Conservation (phyloP, 306 rosid genomes). For the Trifolium repens region DNA sequence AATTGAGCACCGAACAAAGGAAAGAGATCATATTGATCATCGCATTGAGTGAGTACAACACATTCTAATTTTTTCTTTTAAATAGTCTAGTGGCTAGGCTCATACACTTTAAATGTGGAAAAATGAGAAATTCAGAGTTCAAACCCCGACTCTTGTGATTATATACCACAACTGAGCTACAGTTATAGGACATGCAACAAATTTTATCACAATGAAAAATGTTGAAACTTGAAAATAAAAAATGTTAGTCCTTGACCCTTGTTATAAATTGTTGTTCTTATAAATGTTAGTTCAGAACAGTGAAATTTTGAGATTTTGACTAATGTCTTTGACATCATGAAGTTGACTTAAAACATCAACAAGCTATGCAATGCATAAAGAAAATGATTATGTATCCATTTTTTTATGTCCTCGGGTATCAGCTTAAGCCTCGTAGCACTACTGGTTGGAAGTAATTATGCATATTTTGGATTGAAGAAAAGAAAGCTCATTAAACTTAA, state of each 20-base stretch:
- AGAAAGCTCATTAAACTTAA: conserved; percentile 44
- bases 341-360: not conserved
- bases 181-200: not conserved
- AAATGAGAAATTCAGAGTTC: too few species aligned
- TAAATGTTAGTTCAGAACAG: too few species aligned
- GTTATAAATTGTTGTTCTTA: too few species aligned
- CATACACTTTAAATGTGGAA: too few species aligned
- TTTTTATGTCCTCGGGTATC: conserved; percentile 38
- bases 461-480: conserved; percentile 34
- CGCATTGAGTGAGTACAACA: not conserved
- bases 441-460: conserved; percentile 31
- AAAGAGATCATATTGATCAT: not conserved
- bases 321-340: not conserved
- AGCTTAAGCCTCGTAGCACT: conserved; percentile 8
- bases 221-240: too few species aligned
- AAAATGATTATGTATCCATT: not conserved
- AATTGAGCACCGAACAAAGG: not conserved
- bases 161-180: too few species aligned
- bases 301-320: not conserved
- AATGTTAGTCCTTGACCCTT: too few species aligned
- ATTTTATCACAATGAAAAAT: not conserved
- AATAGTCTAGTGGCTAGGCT: too few species aligned
- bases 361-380: not conserved
- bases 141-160: too few species aligned
- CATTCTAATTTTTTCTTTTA: too few species aligned